Conservation (phyloP, 768 basidiomycete species). For the Phallus indusiatus region DNA sequence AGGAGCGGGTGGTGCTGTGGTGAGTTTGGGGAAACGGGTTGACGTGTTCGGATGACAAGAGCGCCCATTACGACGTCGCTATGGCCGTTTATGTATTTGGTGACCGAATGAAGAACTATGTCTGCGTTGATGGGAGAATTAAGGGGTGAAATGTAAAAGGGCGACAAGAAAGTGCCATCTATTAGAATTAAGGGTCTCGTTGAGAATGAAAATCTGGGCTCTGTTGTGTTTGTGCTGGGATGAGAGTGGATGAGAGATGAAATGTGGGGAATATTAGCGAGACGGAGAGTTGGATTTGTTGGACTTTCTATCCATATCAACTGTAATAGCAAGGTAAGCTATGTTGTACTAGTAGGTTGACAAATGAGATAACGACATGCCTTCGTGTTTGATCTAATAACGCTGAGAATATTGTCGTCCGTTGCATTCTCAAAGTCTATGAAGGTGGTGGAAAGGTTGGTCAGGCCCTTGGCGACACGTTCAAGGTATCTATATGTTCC, state of each 20-base stretch:
- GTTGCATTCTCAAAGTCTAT: conserved; percentile 66
- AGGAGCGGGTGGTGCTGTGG: conserved; percentile 21
- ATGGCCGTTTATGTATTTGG: conserved; percentile 92
- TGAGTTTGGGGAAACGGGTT: conserved; percentile 29
- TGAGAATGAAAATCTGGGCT: conserved; percentile 26
- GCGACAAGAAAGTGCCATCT: conserved; percentile 92
- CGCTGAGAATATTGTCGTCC: conserved; percentile 52
- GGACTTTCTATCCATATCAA: conserved; percentile 93
- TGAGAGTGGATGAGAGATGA: conserved; percentile 54
- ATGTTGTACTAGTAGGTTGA: not conserved
- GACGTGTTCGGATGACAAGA: conserved; percentile 38
- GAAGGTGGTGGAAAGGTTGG: conserved; percentile 66
- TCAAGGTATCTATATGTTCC: conserved; percentile 84
- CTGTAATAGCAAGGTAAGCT: conserved; percentile 27
- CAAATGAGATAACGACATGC: conserved; percentile 31
- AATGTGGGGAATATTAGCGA: conserved; percentile 74
- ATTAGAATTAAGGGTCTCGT: conserved; percentile 68
- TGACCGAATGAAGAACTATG: conserved; percentile 73
- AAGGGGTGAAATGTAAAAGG: conserved; percentile 84
- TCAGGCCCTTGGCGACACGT: conserved; percentile 52
- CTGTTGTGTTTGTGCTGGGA: conserved; percentile 9
- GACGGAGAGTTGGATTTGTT: conserved; percentile 86
- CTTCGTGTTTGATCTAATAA: conserved; percentile 74
- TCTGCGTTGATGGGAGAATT: conserved; percentile 65
- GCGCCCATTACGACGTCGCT: conserved; percentile 90